Percentiles rank a stretch among this genome's conserved stretches.
Conservation (phyloP, 2,329 filamentous ascomycete species). For the Fusarium transvaalense region DNA sequence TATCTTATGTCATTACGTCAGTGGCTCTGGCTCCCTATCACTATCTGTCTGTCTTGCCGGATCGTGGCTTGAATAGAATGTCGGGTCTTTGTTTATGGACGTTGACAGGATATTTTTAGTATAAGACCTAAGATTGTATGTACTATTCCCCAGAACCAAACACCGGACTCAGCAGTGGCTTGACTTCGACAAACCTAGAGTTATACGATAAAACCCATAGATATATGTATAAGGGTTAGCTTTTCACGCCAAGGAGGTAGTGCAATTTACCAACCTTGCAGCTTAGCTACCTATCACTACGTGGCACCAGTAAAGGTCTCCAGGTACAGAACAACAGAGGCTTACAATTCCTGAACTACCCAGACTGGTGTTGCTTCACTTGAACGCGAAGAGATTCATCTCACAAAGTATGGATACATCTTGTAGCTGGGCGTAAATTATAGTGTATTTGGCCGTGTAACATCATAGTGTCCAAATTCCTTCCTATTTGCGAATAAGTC, state of each 20-base stretch:
- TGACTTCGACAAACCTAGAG: neutral
- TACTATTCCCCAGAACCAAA: neutral
- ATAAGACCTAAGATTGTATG: neutral
- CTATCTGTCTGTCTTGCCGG: neutral
- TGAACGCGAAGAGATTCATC: neutral
- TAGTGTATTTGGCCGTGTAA: neutral
- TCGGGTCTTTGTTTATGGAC: neutral
- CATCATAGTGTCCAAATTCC: neutral
- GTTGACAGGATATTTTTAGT: neutral
- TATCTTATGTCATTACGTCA: neutral
- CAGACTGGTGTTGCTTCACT: neutral
- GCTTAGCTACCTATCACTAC: constrained; percentile 9
- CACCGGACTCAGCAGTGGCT: neutral
- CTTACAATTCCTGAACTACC: neutral
- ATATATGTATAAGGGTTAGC: neutral
- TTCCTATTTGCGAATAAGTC: neutral
- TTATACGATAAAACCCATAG: neutral
- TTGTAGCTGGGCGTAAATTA: neutral
- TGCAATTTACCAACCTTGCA: neutral
- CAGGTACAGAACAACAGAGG: neutral
- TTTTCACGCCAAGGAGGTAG: neutral
- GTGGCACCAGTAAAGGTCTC: constrained; percentile 22
- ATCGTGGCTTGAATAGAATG: neutral
- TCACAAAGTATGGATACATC: neutral
- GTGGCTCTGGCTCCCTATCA: neutral